Evolutionary conservation across 192 early-diverging fungal genomes (phyloP).

Genomic region (Podila verticillata): DNA sequence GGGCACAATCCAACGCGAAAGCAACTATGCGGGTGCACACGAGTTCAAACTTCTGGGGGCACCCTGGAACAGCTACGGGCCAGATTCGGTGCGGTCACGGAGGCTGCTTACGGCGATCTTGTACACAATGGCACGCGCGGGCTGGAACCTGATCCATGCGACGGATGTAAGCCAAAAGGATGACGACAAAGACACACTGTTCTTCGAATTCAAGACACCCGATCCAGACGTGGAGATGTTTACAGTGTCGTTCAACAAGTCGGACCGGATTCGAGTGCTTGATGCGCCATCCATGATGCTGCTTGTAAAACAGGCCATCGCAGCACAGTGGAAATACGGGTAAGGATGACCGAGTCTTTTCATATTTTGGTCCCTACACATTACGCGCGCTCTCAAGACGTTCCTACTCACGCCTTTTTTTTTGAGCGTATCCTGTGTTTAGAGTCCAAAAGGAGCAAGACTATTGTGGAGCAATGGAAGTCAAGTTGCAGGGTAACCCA

Average conservation of each 20-base stretch:
- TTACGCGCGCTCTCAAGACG: too few relatives aligned
- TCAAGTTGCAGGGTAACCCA: constrained; percentile 33
- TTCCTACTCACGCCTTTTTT: too few relatives aligned
- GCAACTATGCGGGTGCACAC: constrained; percentile 1
- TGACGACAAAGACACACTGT: constrained; percentile 19
- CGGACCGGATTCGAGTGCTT: constrained; percentile 26
- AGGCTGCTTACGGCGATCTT: constrained; percentile 11
- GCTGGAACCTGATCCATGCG: constrained; percentile 40
- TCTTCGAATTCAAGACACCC: constrained; percentile 11
- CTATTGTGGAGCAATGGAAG: constrained; percentile 6
- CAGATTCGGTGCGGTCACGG: constrained; percentile 15
- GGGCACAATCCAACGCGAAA: constrained; percentile 27
- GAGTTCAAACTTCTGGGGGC: constrained; percentile 33
- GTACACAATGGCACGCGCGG: constrained; percentile 16
- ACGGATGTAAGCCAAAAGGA: constrained; percentile 26
- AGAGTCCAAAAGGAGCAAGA: constrained; percentile 19
- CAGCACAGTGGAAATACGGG: constrained; percentile 20
- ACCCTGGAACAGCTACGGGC: constrained; percentile 26
- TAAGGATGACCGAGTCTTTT: not conserved
- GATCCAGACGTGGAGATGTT: constrained; percentile 17
- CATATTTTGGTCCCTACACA: too few relatives aligned
- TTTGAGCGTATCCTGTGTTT: not conserved
- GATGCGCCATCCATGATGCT: constrained; percentile 7
- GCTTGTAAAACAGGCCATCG: constrained; percentile 12
- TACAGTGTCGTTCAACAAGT: constrained; percentile 22